A percentile compares a stretch with the other conserved stretches of the same genome.
These are phyloP conservation scores for Malus orientalis DNA, from an alignment of 306 rosid species.

Conservation along the genomic window DNA sequence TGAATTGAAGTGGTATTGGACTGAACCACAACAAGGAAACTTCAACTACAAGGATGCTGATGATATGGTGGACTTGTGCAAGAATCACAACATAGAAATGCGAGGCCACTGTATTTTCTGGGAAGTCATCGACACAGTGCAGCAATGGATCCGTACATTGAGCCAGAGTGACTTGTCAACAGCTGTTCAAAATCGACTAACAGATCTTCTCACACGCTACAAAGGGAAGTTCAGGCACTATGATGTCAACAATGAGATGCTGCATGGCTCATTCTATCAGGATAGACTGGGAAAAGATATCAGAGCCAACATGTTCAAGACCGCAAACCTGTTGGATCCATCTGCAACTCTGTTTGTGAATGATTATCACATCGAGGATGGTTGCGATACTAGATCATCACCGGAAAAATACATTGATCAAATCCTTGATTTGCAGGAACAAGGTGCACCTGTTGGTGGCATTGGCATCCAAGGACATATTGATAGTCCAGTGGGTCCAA, in stretches of 20 bases:
- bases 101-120: conserved; percentile 95
- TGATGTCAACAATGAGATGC: conserved; percentile 92
- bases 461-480: conserved; percentile 90
- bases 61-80: conserved; percentile 59
- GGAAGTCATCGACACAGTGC: conserved; percentile 70
- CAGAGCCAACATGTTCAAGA: conserved; percentile 80
- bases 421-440: conserved; percentile 55
- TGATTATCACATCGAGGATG: conserved; percentile 84
- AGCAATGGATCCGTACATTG: conserved; percentile 60
- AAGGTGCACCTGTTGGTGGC: conserved; percentile 85
- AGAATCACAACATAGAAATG: conserved; percentile 48
- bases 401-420: conserved; percentile 78
- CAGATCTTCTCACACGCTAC: conserved; percentile 56
- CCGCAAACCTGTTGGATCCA: conserved; percentile 59
- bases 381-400: conserved; percentile 52
- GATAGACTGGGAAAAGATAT: conserved; percentile 66
- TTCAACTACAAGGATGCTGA: conserved; percentile 81
- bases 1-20: conserved; percentile 96
- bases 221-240: conserved; percentile 77
- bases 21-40: conserved; percentile 74
- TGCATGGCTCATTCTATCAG: conserved; percentile 76
- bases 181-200: conserved; percentile 72
- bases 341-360: conserved; percentile 62
- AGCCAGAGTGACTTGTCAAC: conserved; percentile 49
- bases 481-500: conserved; percentile 78